Conservation (phyloP, 1,139 yeast genomes). For the Yamadazyma jaroonii region DNA sequence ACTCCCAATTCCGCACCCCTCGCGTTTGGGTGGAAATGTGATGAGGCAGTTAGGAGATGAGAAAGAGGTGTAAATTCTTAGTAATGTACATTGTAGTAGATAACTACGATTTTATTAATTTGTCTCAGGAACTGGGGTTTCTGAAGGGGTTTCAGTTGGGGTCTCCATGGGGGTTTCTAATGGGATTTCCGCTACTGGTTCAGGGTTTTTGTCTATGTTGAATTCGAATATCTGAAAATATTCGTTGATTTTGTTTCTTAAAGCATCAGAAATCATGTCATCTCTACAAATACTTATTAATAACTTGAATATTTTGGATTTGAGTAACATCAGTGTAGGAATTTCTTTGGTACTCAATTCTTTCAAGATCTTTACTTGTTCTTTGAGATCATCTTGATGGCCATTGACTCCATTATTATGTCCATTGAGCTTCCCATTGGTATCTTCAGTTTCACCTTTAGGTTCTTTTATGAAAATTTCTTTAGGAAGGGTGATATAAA, state of each 20-base stretch:
- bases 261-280: constrained; percentile 16
- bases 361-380: constrained; percentile 14
- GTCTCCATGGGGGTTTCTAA: not conserved
- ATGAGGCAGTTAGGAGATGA: not conserved
- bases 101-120: not conserved
- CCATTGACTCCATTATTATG: not conserved
- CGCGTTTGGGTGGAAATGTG: not conserved
- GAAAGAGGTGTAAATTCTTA: too few species aligned
- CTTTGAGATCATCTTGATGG: too few species aligned
- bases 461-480: not conserved
- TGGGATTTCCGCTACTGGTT: constrained; percentile 10
- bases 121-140: constrained; percentile 1
- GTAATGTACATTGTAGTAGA: too few species aligned
- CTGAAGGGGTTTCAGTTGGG: not conserved
- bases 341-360: constrained; percentile 18
- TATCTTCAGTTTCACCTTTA: not conserved
- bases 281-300: constrained; percentile 32
- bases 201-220: constrained; percentile 16
- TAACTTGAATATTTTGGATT: constrained; percentile 31
- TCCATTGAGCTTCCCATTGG: not conserved
- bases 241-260: constrained; percentile 20
- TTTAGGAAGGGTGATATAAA: constrained; percentile 9
- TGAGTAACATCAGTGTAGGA: constrained; percentile 30
- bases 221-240: constrained; percentile 24
- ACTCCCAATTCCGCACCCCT: not conserved